These are phyloP conservation scores for Quercus wislizeni DNA, from an alignment of 306 rosid species.

Conservation along the genomic window DNA sequence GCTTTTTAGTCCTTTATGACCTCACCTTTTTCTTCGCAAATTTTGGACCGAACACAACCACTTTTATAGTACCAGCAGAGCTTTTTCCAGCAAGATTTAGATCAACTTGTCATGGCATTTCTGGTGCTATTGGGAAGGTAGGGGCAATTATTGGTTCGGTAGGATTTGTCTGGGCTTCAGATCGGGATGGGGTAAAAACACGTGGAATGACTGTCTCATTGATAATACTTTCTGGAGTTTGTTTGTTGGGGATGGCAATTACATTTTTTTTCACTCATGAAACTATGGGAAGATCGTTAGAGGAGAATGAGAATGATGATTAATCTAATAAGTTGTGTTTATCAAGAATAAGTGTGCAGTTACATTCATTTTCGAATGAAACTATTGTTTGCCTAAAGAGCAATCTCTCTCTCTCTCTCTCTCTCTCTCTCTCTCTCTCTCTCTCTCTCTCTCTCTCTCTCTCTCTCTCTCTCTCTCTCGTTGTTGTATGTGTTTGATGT, in stretches of 20 bases:
- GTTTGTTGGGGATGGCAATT: constrained; percentile 48
- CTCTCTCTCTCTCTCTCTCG: too few relatives aligned
- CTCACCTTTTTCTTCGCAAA: constrained; percentile 38
- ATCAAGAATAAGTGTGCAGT: too few relatives aligned
- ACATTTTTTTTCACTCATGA: constrained; percentile 61
- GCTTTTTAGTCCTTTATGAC: constrained; percentile 53
- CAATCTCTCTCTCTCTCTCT: too few relatives aligned
- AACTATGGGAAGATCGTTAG: constrained; percentile 64
- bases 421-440: too few relatives aligned
- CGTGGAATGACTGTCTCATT: constrained; percentile 42
- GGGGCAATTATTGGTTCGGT: constrained; percentile 72
- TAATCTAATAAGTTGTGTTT: background rate
- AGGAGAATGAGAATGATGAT: constrained; percentile 58
- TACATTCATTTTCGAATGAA: too few relatives aligned
- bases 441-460: too few relatives aligned
- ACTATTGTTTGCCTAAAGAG: too few relatives aligned
- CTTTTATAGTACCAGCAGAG: constrained; percentile 70
- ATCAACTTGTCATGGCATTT: constrained; percentile 73
- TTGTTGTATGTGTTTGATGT: too few relatives aligned
- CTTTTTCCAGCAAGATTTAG: constrained; percentile 74
- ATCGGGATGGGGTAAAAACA: constrained; percentile 12
- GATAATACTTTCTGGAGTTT: constrained; percentile 52
- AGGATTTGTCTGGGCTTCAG: constrained; percentile 56
- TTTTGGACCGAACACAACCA: constrained; percentile 82
- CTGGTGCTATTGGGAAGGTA: constrained; percentile 64